Base-by-base conservation (phyloP, 2,329 filamentous ascomycete species). In the Xylariaceae sp. region DNA sequence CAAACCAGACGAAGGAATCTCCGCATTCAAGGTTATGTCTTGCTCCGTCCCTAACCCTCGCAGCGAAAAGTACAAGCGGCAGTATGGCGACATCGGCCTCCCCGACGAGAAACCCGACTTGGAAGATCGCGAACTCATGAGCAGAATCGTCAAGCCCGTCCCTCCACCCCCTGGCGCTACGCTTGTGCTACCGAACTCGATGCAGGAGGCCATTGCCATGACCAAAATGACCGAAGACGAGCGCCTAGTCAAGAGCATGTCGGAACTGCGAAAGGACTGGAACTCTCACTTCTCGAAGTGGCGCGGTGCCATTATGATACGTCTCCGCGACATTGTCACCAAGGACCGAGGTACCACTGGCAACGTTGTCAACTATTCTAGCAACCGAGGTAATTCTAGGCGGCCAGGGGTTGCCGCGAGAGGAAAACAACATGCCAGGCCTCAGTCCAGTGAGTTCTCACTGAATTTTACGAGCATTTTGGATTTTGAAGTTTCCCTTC, bases 251-350 rank as follows among this genome's bases (percentile, higher is more conserved):
- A 43, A 45, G 9, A 59, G 54, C 34, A 72, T 84, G 47, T 66
- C 74, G 43, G 83, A 87, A 53, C 64, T 89, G 53, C 89, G 82
- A 66, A 80, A 77, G 48, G 81, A 85, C 40, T 76, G 82, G 2
- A 60, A 94, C 4, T 67, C 73, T 6, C 81, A 84, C 58, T 95
- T 91, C 59, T 81, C 85, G 43, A 84, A 88, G 49, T 97, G 91
- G 91, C 79, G 87, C 54, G 73, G 79, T 4, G 71, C 72, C 11
- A 78, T 95, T 9, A 68, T 87, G 31, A 74, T 79, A 42, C 78
- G 89, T 12, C 69, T 95, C 18, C 78, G 81, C 15, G 84, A 93
- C 28, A 74, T 89, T 15, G 73, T 75, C 32, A 70, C 78, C 47
- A 72, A 67, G 39, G 72, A 76, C 43, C 40, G 57, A 49, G 43